Conservation (phyloP, 225 moss, liverwort and hornwort species). For the Pseudisothecium myosuroides region DNA sequence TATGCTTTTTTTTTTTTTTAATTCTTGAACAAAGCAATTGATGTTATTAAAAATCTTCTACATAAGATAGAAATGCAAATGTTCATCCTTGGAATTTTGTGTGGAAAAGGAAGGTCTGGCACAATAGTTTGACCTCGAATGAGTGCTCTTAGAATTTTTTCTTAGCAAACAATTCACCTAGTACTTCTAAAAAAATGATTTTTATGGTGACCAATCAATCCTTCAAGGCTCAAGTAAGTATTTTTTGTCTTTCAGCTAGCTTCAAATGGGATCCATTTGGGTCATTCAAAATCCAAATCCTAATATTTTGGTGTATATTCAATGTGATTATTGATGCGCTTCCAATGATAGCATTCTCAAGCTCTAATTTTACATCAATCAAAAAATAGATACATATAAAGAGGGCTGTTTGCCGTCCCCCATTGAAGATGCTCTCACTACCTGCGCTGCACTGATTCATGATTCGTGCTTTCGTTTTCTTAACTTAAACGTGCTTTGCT, state of each 20-base stretch:
- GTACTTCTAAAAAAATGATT: fast-evolving
- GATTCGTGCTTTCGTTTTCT: background rate
- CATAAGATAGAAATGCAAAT: background rate
- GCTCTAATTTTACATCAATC: background rate
- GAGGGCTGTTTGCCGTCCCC: background rate
- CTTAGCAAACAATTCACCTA: background rate
- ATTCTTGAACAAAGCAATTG: fast-evolving
- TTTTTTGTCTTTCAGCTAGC: background rate
- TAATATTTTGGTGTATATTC: background rate
- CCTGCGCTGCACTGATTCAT: background rate
- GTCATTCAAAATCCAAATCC: background rate
- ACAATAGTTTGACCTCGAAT: background rate
- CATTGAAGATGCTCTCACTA: background rate
- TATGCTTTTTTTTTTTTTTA: background rate
- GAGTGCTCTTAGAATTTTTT: background rate
- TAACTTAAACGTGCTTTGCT: background rate
- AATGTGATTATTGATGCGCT: background rate
- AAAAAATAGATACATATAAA: too few relatives aligned
- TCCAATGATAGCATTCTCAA: background rate
- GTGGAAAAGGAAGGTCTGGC: fast-evolving
- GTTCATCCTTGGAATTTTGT: background rate
- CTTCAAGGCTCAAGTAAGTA: too few relatives aligned
- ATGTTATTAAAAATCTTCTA: background rate
- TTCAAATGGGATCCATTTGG: background rate
- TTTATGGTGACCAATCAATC: fast-evolving